Conservation (phyloP, 768 basidiomycete species). For the Leccinum broughii region DNA sequence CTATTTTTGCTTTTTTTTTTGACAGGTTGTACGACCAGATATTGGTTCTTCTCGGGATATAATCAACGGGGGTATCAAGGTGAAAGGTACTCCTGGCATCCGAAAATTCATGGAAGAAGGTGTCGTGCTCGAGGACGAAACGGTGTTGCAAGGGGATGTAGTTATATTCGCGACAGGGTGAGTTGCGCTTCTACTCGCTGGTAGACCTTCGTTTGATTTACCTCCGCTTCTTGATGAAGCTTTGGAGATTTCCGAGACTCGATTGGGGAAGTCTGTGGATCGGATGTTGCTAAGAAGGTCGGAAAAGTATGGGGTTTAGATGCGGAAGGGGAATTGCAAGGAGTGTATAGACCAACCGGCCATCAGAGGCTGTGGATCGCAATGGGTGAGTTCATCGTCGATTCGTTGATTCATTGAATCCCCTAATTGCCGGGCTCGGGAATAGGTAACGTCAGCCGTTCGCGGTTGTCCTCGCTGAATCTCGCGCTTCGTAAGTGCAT, state of each 20-base stretch:
- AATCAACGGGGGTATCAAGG: constrained; percentile 50
- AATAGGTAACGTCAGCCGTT: constrained; percentile 23
- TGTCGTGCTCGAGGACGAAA: constrained; percentile 30
- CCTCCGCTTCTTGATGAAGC: constrained; percentile 26
- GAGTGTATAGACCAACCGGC: constrained; percentile 35
- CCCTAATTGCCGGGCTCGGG: neutral
- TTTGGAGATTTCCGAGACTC: constrained; percentile 45
- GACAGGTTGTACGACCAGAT: constrained; percentile 18
- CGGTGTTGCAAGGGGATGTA: constrained; percentile 27
- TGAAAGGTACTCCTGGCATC: constrained; percentile 40
- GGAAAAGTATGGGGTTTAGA: constrained; percentile 66
- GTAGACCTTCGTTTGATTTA: no score
- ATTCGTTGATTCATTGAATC: neutral
- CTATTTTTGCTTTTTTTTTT: no score
- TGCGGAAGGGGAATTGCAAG: constrained; percentile 60
- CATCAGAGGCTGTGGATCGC: constrained; percentile 38
- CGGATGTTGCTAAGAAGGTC: constrained; percentile 44
- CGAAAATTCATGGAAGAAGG: constrained; percentile 29
- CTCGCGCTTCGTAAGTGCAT: constrained; percentile 30
- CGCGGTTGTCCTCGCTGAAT: constrained; percentile 30
- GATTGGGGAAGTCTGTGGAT: constrained; percentile 46
- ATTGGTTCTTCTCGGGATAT: constrained; percentile 45
- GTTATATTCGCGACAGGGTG: constrained; percentile 38
- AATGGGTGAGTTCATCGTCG: constrained; percentile 17
- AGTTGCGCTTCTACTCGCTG: no score